A percentile compares a stretch with the other conserved stretches of the same genome.
Conservation (phyloP, 345 rosid species). For the Eucalyptus coolabah region DNA sequence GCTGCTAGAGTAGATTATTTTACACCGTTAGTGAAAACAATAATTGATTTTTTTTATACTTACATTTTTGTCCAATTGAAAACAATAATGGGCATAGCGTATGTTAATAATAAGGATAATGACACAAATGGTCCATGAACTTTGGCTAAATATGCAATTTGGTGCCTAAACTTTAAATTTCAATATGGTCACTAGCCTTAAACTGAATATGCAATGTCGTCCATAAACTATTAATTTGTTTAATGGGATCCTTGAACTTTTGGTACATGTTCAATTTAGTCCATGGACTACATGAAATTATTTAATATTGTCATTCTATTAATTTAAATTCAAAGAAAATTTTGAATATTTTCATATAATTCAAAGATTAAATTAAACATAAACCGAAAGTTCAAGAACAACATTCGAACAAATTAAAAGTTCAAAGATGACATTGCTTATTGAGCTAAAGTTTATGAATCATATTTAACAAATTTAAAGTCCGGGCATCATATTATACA, state of each 20-base stretch:
- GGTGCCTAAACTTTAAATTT: background rate
- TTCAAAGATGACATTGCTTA: fast-evolving
- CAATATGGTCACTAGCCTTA: fast-evolving
- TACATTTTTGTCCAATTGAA: background rate
- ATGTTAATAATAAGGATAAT: background rate
- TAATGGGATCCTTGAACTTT: too few species aligned
- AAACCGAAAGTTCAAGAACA: fast-evolving
- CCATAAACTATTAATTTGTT: too few species aligned
- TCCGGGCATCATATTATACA: background rate
- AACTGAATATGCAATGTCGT: too few species aligned
- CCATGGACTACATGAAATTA: fast-evolving
- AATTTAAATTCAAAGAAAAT: fast-evolving
- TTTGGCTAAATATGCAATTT: too few species aligned
- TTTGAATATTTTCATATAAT: background rate
- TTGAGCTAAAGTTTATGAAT: fast-evolving
- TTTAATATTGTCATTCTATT: background rate
- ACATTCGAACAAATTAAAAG: background rate
- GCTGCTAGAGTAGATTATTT: background rate
- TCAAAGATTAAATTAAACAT: background rate
- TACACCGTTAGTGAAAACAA: background rate
- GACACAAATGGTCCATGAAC: too few species aligned
- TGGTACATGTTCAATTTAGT: too few species aligned
- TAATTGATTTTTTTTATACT: background rate
- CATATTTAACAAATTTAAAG: background rate
- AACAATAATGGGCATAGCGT: background rate